Evolutionary conservation across 306 rosid genomes (phyloP), one percentile per base, ranked within the genome.

Genomic region (Glycine soja): DNA sequence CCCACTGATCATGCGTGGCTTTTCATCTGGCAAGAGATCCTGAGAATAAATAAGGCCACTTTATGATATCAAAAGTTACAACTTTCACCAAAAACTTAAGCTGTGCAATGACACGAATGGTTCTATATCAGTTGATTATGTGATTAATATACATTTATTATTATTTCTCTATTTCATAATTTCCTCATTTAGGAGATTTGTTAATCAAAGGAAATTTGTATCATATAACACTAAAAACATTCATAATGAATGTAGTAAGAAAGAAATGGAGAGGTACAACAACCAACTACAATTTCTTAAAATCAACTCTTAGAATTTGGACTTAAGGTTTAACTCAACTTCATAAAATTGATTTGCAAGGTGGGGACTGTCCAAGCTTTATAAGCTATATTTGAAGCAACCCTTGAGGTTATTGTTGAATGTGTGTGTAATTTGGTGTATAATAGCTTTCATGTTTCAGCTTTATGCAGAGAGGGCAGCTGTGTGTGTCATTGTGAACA

Each of bases 1-100:
- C 72, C 97, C 98, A 77, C 91, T 86, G 74, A 91, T 81, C 89
- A 95, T 72, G 82, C 99, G 93, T 12, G 99, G 99, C 81, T 90
- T 90, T 81, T 90, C 90, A 78, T 86, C 91, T 67, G 89, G 91
- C 85, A 95, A 84, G 72, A 86, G 80, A 88, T 89, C 97, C 99
- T 95, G 88, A 53, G 69, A 76, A 87, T 45, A 74, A 81, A 87
- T 45, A 74, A 78, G 53, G 54, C 58, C 52, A 78, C n/a, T 72
- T 43, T 40, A 56, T 86, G 38, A 72, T 47, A 67, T 76, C 71
- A 52, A 76, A 75, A 34, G 32, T 72, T 50, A 45, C 45, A 52
- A 67, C 63, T 52, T 64, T 64, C 70, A 64, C 48, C 3, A n/a
- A 82, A 76, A 53, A 34, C 63, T 77, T 24, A n/a, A 50, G 43